These are phyloP conservation scores for Backusella liffmaniae DNA, from an alignment of 192 early-diverging fungal species.

Conservation along the genomic window DNA sequence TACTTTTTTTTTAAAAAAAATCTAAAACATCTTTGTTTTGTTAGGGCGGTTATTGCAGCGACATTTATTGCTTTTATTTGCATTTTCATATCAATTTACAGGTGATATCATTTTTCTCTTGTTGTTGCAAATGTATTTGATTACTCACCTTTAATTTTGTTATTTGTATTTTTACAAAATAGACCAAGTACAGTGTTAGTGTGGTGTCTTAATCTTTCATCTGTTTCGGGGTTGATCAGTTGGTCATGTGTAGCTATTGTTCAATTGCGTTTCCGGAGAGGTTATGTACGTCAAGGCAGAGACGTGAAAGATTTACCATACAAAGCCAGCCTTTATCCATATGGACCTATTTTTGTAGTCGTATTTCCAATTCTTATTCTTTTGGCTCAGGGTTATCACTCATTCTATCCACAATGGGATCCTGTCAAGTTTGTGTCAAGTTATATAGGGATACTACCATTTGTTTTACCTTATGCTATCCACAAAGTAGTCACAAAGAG, in stretches of 20 bases:
- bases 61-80: conserved; percentile 50
- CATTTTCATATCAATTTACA: conserved; percentile 50
- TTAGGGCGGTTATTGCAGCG: conserved; percentile 47
- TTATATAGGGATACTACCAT: conserved; percentile 60
- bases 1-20: background rate
- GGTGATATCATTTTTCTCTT: background rate
- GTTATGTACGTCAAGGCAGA: conserved; percentile 67
- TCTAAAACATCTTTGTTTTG: background rate
- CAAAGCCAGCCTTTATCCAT: conserved; percentile 61
- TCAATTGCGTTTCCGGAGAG: conserved; percentile 78
- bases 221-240: conserved; percentile 71
- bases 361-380: conserved; percentile 56
- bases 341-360: conserved; percentile 63
- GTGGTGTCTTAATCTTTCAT: background rate
- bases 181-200: conserved; percentile 54
- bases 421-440: conserved; percentile 48
- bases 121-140: conserved; percentile 50
- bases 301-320: conserved; percentile 62
- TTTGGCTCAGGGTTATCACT: conserved; percentile 57
- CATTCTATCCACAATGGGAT: conserved; percentile 54
- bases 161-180: conserved; percentile 53
- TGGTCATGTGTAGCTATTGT: conserved; percentile 75
- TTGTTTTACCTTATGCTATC: conserved; percentile 46
- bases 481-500: conserved; percentile 43
- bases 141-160: background rate